A percentile compares a stretch with the other conserved stretches of the same genome.
phyloP scores from a whole-genome alignment of 352 stramenopile genomes.

The Hyaloperonospora arabidopsidis region DNA sequence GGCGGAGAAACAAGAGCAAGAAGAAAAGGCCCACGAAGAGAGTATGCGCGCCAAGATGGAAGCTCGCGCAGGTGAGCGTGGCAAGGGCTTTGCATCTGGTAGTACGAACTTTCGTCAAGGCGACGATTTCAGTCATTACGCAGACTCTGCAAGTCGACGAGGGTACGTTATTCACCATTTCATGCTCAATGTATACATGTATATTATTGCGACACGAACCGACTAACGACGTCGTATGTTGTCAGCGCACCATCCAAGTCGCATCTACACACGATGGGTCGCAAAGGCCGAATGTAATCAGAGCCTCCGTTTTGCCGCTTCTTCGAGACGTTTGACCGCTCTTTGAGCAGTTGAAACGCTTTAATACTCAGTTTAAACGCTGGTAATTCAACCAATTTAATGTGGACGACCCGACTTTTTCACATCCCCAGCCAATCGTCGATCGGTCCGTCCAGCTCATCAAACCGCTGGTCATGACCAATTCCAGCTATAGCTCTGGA shows the following conservation, averaged over 20 bases:
- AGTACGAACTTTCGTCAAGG: conserved; percentile 28
- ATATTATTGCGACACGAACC: not conserved
- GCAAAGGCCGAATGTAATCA: conserved; percentile 54
- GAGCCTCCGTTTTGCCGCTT: not conserved
- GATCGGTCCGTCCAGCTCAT: not conserved
- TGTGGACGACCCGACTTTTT: no score
- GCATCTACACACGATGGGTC: conserved; percentile 39
- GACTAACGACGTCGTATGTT: conserved; percentile 1
- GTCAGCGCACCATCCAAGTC: conserved; percentile 34
- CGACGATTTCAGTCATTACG: conserved; percentile 42
- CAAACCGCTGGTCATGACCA: conserved; percentile 20
- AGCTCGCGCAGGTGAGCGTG: conserved; percentile 39
- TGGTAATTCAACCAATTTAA: no score
- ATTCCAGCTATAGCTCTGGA: conserved; percentile 3
- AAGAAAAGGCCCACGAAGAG: conserved; percentile 44
- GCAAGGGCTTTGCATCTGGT: conserved; percentile 26
- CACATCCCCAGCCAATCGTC: no score
- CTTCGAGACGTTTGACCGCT: no score
- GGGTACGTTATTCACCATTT: conserved; percentile 20
- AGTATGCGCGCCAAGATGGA: conserved; percentile 48
- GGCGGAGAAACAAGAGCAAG: conserved; percentile 46
- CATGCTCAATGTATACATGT: not conserved
- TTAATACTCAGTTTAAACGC: not conserved
- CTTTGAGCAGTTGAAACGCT: conserved; percentile 4
- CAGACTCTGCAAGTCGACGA: conserved; percentile 37